Percentiles rank a stretch among this genome's conserved stretches.
Conservation (phyloP, 208 protist species). For the Leishmania aethiopica region DNA sequence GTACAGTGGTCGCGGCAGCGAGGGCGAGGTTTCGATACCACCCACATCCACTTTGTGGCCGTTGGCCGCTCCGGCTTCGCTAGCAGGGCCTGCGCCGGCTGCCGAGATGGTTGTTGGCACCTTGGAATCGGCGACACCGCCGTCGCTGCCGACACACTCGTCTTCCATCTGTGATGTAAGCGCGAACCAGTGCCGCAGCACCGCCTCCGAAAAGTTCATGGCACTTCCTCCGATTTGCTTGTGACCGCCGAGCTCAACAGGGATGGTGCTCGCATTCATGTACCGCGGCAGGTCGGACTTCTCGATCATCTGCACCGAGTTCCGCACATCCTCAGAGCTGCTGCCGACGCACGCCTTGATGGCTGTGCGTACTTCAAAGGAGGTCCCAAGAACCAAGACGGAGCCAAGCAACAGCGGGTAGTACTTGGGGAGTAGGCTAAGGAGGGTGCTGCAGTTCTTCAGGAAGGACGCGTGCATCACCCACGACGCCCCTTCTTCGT, state of each 20-base stretch:
- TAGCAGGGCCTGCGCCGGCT: background rate
- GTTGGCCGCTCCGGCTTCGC: background rate
- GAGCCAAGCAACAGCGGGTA: slow-evolving; percentile 68
- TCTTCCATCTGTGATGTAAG: slow-evolving; percentile 50
- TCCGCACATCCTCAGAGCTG: slow-evolving; percentile 30
- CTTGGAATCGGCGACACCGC: background rate
- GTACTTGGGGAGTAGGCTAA: slow-evolving; percentile 69
- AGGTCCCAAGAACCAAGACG: slow-evolving; percentile 57
- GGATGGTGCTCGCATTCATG: slow-evolving; percentile 48
- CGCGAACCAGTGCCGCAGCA: slow-evolving; percentile 77
- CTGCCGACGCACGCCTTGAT: slow-evolving; percentile 50
- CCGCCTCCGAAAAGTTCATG: slow-evolving; percentile 60
- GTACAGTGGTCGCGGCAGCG: slow-evolving; percentile 44
- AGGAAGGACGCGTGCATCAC: slow-evolving; percentile 40
- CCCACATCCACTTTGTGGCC: background rate
- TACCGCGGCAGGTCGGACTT: slow-evolving; percentile 47
- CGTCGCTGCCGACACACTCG: slow-evolving; percentile 25
- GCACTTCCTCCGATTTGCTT: slow-evolving; percentile 21
- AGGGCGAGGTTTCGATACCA: background rate
- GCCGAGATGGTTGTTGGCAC: background rate
- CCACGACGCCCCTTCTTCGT: slow-evolving; percentile 56
- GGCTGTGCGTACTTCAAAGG: slow-evolving; percentile 48
- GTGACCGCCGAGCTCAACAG: slow-evolving; percentile 52
- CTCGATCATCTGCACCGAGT: slow-evolving; percentile 61
- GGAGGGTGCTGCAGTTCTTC: slow-evolving; percentile 35